Conservation (phyloP, 176 grass and related monocot genomes). For the Oryza glumipatula region DNA sequence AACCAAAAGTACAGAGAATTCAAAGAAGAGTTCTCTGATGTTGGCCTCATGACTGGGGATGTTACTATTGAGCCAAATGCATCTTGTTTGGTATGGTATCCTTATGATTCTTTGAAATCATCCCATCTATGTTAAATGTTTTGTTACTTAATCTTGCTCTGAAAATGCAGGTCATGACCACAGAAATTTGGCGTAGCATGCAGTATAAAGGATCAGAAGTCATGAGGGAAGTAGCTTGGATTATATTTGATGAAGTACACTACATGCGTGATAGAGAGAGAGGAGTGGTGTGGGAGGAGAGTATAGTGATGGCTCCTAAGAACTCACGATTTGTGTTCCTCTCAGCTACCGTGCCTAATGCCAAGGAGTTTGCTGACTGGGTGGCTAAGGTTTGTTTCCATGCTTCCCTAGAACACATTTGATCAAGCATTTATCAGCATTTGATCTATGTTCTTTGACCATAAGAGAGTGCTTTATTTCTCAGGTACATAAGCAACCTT, state of each 20-base stretch:
- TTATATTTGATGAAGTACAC: slow-evolving; percentile 98
- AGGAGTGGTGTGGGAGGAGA: slow-evolving; percentile 99
- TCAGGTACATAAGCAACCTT: slow-evolving; percentile 98
- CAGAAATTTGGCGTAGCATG: slow-evolving; percentile 99
- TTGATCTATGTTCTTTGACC: not conserved
- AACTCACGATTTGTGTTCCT: slow-evolving; percentile 96
- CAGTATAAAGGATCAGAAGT: slow-evolving; percentile 95
- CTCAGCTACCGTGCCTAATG: slow-evolving; percentile 93
- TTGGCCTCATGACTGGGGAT: slow-evolving; percentile 93
- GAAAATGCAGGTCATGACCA: slow-evolving; percentile 82
- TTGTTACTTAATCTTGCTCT: not conserved
- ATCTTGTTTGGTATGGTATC: slow-evolving; percentile 70
- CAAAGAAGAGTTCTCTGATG: slow-evolving; percentile 88
- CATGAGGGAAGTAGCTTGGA: slow-evolving; percentile 93
- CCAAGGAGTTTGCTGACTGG: slow-evolving; percentile 98
- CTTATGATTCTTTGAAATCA: not conserved
- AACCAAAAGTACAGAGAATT: slow-evolving; percentile 98
- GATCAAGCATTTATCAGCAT: not conserved
- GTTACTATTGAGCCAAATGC: slow-evolving; percentile 93
- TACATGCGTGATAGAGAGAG: slow-evolving; percentile 98
- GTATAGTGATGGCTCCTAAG: slow-evolving; percentile 95
- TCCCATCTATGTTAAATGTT: not conserved
- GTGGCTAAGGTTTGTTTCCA: slow-evolving; percentile 77
- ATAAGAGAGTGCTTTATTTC: slow-evolving; percentile 36
- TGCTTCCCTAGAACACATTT: not conserved